phyloP scores from a whole-genome alignment of 2,329 filamentous ascomycete genomes.

The Aulographum hederae region DNA sequence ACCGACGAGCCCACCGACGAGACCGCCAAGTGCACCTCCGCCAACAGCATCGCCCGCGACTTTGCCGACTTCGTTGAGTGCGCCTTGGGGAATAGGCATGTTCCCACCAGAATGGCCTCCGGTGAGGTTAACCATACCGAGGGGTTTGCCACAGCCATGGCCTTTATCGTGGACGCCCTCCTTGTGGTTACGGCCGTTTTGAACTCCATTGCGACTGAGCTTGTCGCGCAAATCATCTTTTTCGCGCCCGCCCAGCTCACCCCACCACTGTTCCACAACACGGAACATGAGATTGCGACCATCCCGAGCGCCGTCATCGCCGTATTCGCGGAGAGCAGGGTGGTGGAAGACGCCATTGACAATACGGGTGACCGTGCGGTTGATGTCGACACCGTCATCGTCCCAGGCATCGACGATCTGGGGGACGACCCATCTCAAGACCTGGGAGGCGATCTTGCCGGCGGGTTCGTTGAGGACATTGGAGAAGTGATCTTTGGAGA shows the following conservation, averaged over 20 bases:
- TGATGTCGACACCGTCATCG: conserved; percentile 50
- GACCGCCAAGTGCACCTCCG: conserved; percentile 46
- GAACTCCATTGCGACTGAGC: conserved; percentile 61
- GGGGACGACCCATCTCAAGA: conserved; percentile 72
- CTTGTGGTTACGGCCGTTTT: conserved; percentile 67
- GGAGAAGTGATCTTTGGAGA: conserved; percentile 89
- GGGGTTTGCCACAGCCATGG: conserved; percentile 66
- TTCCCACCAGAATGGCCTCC: conserved; percentile 6
- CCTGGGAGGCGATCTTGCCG: conserved; percentile 60
- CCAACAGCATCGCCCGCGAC: conserved; percentile 41
- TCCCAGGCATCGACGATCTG: conserved; percentile 83
- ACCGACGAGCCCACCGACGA: conserved; percentile 50
- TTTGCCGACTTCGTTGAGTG: conserved; percentile 28
- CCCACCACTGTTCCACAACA: conserved; percentile 75
- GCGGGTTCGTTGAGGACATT: conserved; percentile 79
- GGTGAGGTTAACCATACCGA: conserved; percentile 54
- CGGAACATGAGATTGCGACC: conserved; percentile 61
- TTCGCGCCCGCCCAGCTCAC: conserved; percentile 40
- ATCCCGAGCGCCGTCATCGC: conserved; percentile 51
- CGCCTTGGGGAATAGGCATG: neutral
- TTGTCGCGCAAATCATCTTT: conserved; percentile 53
- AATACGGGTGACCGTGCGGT: conserved; percentile 56
- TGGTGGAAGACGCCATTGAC: conserved; percentile 75
- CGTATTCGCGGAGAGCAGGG: conserved; percentile 56
- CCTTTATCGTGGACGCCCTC: conserved; percentile 68